Conservation (phyloP, 768 basidiomycete species). For the Mrakia gelida region DNA sequence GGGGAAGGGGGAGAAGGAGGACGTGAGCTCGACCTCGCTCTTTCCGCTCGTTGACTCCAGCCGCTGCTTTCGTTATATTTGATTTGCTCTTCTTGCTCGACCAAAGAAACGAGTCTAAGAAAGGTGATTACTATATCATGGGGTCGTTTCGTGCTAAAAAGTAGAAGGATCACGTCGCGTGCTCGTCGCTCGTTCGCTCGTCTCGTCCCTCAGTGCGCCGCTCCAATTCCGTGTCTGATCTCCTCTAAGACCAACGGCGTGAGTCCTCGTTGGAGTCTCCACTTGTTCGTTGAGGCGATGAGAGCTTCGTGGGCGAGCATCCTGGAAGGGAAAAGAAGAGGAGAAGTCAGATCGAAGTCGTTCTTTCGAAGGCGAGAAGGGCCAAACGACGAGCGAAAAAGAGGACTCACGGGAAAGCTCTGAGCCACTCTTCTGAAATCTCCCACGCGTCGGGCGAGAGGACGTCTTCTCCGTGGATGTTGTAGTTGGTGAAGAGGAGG, state of each 20-base stretch:
- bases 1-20: not conserved
- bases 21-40: not conserved
- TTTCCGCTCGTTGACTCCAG: no score
- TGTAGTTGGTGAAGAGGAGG: slow-evolving; percentile 13
- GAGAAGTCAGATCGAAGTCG: not conserved
- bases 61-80: no score
- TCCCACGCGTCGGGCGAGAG: slow-evolving; percentile 15
- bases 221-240: not conserved
- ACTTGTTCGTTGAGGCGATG: not conserved
- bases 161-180: not conserved
- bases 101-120: no score
- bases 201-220: not conserved
- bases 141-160: not conserved
- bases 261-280: not conserved
- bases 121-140: no score
- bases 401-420: slow-evolving; percentile 7
- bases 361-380: not conserved
- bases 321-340: not conserved
- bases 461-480: slow-evolving; percentile 18
- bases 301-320: slow-evolving; percentile 16
- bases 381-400: not conserved
- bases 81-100: no score
- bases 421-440: slow-evolving; percentile 14
- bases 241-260: not conserved
- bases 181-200: not conserved